A percentile compares a stretch with the other conserved stretches of the same genome.
Conservation (phyloP, 208 protist genomes). For the Angomonas ambiguus region DNA sequence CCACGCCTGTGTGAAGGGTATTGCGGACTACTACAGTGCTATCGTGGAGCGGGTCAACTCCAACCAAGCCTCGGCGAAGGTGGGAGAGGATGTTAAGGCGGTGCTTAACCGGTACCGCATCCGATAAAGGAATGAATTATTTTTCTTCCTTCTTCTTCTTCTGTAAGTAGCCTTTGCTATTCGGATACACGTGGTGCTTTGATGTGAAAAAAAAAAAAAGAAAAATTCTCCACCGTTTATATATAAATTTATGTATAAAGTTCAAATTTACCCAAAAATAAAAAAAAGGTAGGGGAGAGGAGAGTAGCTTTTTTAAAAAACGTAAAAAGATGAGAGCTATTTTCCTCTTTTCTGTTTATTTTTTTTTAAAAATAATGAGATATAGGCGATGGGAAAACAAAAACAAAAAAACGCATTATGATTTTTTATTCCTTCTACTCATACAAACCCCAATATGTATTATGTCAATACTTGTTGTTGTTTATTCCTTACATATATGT, state of each 20-base stretch:
- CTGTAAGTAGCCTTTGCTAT: no score
- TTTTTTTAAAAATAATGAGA: no score
- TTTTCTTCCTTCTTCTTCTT: no score
- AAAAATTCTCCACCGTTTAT: conserved; percentile 1
- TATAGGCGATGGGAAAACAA: no score
- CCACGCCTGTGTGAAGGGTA: conserved; percentile 47
- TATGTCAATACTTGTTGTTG: no score
- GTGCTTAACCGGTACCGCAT: conserved; percentile 24
- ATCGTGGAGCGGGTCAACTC: conserved; percentile 53
- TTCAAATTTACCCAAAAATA: neutral
- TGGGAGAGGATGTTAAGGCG: conserved; percentile 39
- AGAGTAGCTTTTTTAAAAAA: conserved; percentile 6
- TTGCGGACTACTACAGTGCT: conserved; percentile 62
- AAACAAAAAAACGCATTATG: conserved; percentile 11
- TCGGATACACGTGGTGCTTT: no score
- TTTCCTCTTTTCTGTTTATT: no score
- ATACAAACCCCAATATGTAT: no score
- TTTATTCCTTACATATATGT: no score
- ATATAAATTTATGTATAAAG: neutral
- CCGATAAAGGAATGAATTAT: conserved; percentile 4
- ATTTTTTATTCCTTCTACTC: conserved; percentile 14
- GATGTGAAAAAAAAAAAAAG: conserved; percentile 19
- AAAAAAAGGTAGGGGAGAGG: conserved; percentile 1
- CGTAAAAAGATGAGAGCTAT: no score
- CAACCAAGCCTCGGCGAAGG: conserved; percentile 27